These are phyloP conservation scores for Polytrichum formosum DNA, from an alignment of 225 moss, liverwort and hornwort genomes.

Conservation along the genomic window DNA sequence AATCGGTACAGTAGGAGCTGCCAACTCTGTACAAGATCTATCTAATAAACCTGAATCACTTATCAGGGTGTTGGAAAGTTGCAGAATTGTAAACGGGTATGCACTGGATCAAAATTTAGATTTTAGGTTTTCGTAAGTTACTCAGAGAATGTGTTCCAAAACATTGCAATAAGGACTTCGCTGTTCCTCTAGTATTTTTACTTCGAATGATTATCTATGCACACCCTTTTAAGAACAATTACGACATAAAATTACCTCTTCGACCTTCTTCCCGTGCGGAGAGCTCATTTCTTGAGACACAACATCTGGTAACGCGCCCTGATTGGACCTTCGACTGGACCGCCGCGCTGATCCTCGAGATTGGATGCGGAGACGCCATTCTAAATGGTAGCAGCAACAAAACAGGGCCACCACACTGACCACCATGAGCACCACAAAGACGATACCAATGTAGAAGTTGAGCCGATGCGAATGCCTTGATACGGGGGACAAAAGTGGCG, in stretches of 20 bases:
- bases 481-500: conserved; percentile 31
- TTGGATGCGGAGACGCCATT: conserved; percentile 49
- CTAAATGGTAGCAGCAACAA: conserved; percentile 53
- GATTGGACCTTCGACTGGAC: conserved; percentile 12
- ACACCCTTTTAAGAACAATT: too few relatives aligned
- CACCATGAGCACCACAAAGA: conserved; percentile 42
- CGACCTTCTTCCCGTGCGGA: conserved; percentile 31
- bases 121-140: too few relatives aligned
- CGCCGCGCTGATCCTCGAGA: conserved; percentile 32
- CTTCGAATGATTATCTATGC: too few relatives aligned
- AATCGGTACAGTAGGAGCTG: too few relatives aligned
- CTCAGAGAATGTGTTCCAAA: too few relatives aligned
- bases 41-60: too few relatives aligned
- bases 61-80: too few relatives aligned
- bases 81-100: too few relatives aligned
- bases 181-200: too few relatives aligned
- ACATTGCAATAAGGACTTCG: too few relatives aligned
- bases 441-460: conserved; percentile 44
- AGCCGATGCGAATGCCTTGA: conserved; percentile 32
- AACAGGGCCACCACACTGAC: conserved; percentile 40
- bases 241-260: conserved; percentile 24
- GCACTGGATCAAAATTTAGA: too few relatives aligned
- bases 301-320: background rate
- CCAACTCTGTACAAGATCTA: too few relatives aligned
- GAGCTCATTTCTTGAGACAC: conserved; percentile 21